Percentiles rank a stretch among this genome's conserved stretches.
Conservation (phyloP, 768 basidiomycete species). For the Lactarius sp. region DNA sequence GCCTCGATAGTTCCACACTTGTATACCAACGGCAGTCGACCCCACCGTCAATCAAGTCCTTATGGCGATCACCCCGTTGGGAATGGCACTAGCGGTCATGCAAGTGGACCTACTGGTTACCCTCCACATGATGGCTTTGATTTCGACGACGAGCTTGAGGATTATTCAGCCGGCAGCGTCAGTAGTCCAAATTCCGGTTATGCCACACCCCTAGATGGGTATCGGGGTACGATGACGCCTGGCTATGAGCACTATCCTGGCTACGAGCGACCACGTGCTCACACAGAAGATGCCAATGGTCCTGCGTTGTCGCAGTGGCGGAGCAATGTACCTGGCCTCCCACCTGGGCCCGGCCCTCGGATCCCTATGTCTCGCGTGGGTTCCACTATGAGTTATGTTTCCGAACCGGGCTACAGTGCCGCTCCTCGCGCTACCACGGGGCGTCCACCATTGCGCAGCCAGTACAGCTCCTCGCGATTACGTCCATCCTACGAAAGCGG, state of each 20-base stretch:
- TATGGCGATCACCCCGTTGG: constrained; percentile 22
- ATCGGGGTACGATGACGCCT: constrained; percentile 36
- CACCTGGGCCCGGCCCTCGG: constrained; percentile 18
- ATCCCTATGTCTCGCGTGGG: constrained; percentile 10
- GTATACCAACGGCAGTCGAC: constrained; percentile 28
- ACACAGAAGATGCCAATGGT: constrained; percentile 25
- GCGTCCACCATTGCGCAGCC: constrained; percentile 23
- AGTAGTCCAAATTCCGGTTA: constrained; percentile 54
- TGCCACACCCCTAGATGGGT: constrained; percentile 63
- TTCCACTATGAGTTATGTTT: constrained; percentile 20
- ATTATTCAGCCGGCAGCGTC: constrained; percentile 51
- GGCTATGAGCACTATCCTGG: constrained; percentile 19
- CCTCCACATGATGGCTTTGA: constrained; percentile 68
- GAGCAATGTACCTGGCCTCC: constrained; percentile 22
- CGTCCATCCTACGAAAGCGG: constrained; percentile 18
- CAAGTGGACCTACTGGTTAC: constrained; percentile 49
- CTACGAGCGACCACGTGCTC: constrained; percentile 25
- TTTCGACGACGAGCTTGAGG: constrained; percentile 71
- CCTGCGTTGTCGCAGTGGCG: constrained; percentile 25
- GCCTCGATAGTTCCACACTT: constrained; percentile 20
- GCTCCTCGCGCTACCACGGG: background rate
- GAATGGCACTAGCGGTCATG: constrained; percentile 32
- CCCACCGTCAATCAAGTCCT: constrained; percentile 18
- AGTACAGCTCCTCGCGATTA: constrained; percentile 22
- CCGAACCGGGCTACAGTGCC: constrained; percentile 14